These are phyloP conservation scores for Phytophthora litchii DNA, from an alignment of 352 stramenopile species.

Conservation along the genomic window DNA sequence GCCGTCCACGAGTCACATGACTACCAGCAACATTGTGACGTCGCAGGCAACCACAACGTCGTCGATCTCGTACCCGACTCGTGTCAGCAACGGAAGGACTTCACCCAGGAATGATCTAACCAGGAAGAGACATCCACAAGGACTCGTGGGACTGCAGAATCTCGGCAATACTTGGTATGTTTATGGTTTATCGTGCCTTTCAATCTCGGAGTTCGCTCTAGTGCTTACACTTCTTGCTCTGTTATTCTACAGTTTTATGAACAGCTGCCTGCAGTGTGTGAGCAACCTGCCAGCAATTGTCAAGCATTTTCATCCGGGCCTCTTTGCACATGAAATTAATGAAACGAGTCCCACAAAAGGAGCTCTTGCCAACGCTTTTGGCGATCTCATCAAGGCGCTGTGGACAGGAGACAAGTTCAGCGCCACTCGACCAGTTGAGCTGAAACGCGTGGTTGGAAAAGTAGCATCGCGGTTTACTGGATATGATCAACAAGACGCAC, in stretches of 20 bases:
- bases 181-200: background rate
- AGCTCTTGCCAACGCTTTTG: slow-evolving; percentile 65
- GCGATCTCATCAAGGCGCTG: slow-evolving; percentile 69
- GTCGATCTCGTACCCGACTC: slow-evolving; percentile 17
- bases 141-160: slow-evolving; percentile 74
- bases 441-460: slow-evolving; percentile 82
- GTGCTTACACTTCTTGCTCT: background rate
- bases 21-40: slow-evolving; percentile 33
- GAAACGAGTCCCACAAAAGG: slow-evolving; percentile 63
- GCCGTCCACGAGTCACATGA: slow-evolving; percentile 23
- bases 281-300: slow-evolving; percentile 64
- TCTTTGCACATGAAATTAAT: slow-evolving; percentile 60
- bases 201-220: background rate
- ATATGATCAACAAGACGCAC: slow-evolving; percentile 91
- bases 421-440: slow-evolving; percentile 57
- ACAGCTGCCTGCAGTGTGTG: slow-evolving; percentile 87
- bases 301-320: slow-evolving; percentile 58
- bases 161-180: slow-evolving; percentile 80
- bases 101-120: slow-evolving; percentile 15
- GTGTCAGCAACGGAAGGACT: slow-evolving; percentile 19
- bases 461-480: slow-evolving; percentile 71
- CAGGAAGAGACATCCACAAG: slow-evolving; percentile 42
- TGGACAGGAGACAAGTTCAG: slow-evolving; percentile 68
- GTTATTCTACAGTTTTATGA: slow-evolving; percentile 75
- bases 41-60: slow-evolving; percentile 19